These are phyloP conservation scores for Logfia minima DNA, from an alignment of 129 eudicot genomes.

Conservation along the genomic window DNA sequence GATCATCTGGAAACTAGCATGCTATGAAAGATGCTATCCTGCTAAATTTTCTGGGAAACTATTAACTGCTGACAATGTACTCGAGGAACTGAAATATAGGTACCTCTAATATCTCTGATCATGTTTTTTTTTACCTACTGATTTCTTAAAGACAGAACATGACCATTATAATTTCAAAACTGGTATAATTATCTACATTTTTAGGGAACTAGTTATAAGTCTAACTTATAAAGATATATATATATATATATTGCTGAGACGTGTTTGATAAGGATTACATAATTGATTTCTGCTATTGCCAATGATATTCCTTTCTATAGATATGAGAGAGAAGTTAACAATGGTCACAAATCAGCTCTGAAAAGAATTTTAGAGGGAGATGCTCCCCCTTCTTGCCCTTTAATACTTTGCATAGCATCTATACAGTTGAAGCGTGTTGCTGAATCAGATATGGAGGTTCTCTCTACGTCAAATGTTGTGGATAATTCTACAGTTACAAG, in stretches of 20 bases:
- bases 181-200: neutral
- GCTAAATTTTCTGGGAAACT: slow-evolving; percentile 55
- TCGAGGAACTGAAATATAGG: slow-evolving; percentile 91
- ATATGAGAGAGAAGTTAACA: slow-evolving; percentile 92
- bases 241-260: neutral
- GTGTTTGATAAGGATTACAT: neutral
- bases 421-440: slow-evolving; percentile 36
- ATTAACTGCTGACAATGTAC: slow-evolving; percentile 60
- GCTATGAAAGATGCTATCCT: slow-evolving; percentile 82
- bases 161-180: too few species aligned
- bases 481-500: slow-evolving; percentile 37
- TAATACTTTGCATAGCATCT: slow-evolving; percentile 88
- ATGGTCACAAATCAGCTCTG: slow-evolving; percentile 83
- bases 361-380: slow-evolving; percentile 92
- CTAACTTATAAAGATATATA: neutral
- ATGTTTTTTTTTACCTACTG: neutral
- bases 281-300: neutral
- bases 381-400: slow-evolving; percentile 71
- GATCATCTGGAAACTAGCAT: slow-evolving; percentile 97
- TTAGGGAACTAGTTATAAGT: neutral
- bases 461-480: slow-evolving; percentile 29
- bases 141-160: neutral
- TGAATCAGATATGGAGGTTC: slow-evolving; percentile 29
- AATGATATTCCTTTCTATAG: slow-evolving; percentile 38
- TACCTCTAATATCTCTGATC: slow-evolving; percentile 18